These are phyloP conservation scores for Pythium rhizo-oryzae DNA, from an alignment of 352 stramenopile genomes.

Conservation along the genomic window DNA sequence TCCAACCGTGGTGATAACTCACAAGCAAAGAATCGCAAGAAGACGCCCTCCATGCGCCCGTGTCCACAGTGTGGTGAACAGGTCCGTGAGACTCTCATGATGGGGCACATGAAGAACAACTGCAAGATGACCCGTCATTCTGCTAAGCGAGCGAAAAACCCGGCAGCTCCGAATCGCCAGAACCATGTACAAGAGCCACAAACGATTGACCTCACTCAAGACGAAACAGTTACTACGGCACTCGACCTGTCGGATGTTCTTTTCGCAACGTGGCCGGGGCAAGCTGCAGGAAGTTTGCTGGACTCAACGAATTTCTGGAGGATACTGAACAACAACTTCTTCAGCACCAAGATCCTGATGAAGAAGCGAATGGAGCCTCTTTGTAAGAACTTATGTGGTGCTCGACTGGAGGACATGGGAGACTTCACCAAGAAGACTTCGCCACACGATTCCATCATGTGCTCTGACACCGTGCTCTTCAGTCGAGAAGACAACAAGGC, in stretches of 20 bases:
- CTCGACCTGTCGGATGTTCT: conserved; percentile 69
- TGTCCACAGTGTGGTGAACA: conserved; percentile 72
- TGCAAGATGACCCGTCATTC: conserved; percentile 35
- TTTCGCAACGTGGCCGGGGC: conserved; percentile 81
- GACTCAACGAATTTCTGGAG: conserved; percentile 84
- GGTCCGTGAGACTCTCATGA: conserved; percentile 67
- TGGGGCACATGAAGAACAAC: conserved; percentile 64
- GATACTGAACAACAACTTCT: conserved; percentile 71
- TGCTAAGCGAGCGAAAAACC: conserved; percentile 34
- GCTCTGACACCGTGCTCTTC: conserved; percentile 66
- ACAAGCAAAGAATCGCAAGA: conserved; percentile 34
- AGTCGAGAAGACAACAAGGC: conserved; percentile 40
- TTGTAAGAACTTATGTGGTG: conserved; percentile 64
- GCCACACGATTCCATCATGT: conserved; percentile 55
- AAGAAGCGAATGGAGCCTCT: conserved; percentile 79
- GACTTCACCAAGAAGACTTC: conserved; percentile 46
- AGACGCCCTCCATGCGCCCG: conserved; percentile 39
- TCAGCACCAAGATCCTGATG: conserved; percentile 54
- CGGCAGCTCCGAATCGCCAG: conserved; percentile 42
- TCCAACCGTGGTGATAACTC: conserved; percentile 12
- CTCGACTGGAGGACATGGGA: conserved; percentile 66
- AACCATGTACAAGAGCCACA: conserved; percentile 25
- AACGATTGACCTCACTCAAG: conserved; percentile 29
- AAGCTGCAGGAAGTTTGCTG: conserved; percentile 68
- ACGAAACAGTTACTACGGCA: conserved; percentile 30